Evolutionary conservation across 768 basidiomycete species (phyloP).

Genomic region (Podaxis rugospora): DNA sequence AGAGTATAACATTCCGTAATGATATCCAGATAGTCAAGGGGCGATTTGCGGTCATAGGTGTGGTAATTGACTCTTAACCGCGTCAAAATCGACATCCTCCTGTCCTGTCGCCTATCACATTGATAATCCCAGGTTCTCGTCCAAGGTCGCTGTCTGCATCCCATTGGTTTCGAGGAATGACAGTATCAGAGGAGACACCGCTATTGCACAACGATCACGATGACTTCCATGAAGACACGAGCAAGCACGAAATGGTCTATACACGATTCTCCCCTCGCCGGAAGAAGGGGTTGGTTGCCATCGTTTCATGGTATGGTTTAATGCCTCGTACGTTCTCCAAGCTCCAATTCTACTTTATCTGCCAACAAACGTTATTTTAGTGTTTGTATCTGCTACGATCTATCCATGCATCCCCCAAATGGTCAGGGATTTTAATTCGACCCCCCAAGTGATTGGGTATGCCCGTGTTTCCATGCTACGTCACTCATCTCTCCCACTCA

Average conservation of each 20-base stretch:
- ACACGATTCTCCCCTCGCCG: conserved; percentile 37
- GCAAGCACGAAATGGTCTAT: conserved; percentile 28
- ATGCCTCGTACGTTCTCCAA: conserved; percentile 40
- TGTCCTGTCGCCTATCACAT: background rate
- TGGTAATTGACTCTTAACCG: background rate
- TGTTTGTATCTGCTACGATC: conserved; percentile 65
- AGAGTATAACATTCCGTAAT: background rate
- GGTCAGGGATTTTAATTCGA: conserved; percentile 57
- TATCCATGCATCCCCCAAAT: conserved; percentile 74
- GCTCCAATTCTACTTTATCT: conserved; percentile 50
- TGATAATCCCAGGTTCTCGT: background rate
- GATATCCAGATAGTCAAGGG: background rate
- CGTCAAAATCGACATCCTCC: background rate
- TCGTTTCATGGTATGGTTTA: conserved; percentile 49
- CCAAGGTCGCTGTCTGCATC: background rate
- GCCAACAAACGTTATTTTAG: conserved; percentile 27
- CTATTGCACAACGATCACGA: background rate
- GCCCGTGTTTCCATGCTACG: conserved; percentile 41
- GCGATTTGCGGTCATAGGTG: background rate
- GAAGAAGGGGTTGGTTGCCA: conserved; percentile 43
- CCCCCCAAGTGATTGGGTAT: conserved; percentile 55
- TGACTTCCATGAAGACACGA: background rate
- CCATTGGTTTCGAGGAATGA: background rate
- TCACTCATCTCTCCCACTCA: background rate
- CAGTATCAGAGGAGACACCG: conserved; percentile 5